Percentiles rank a stretch among this genome's conserved stretches.
Evolutionary conservation across 2,329 filamentous ascomycete genomes (phyloP).

Genomic region (Neodidymelliopsis sp.): DNA sequence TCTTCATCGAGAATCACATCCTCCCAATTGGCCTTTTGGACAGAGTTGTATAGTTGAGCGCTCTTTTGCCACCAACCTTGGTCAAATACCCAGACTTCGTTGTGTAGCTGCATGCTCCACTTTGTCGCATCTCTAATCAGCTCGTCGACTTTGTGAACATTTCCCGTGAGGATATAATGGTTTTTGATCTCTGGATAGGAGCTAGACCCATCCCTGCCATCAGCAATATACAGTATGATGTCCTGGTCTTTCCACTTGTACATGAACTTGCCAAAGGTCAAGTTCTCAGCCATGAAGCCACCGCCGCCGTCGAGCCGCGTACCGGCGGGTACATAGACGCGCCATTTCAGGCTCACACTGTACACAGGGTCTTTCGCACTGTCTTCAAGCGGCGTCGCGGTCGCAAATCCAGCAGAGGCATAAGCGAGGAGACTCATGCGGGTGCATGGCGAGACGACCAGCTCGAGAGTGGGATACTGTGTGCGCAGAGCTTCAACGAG

Average conservation of each 20-base stretch:
- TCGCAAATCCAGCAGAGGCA: conserved; percentile 53
- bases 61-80: conserved; percentile 69
- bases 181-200: conserved; percentile 46
- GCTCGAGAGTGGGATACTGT: conserved; percentile 56
- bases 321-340: conserved; percentile 49
- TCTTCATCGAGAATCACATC: conserved; percentile 70
- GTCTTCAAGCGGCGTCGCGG: conserved; percentile 52
- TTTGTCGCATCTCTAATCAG: conserved; percentile 63
- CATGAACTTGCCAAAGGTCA: conserved; percentile 56
- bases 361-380: conserved; percentile 48
- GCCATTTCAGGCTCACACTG: conserved; percentile 44
- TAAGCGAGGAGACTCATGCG: conserved; percentile 52
- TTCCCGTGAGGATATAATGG: conserved; percentile 54
- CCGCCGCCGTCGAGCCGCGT: conserved; percentile 47
- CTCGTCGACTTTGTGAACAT: conserved; percentile 52
- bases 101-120: conserved; percentile 65
- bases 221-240: conserved; percentile 53
- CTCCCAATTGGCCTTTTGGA: conserved; percentile 63
- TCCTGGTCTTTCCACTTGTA: conserved; percentile 56
- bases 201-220: conserved; percentile 49
- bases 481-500: conserved; percentile 54
- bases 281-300: conserved; percentile 47
- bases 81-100: conserved; percentile 73
- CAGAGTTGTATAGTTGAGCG: conserved; percentile 64
- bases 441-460: conserved; percentile 49